Conservation (phyloP, 768 basidiomycete genomes). For the Rhodotorula diobovata region DNA sequence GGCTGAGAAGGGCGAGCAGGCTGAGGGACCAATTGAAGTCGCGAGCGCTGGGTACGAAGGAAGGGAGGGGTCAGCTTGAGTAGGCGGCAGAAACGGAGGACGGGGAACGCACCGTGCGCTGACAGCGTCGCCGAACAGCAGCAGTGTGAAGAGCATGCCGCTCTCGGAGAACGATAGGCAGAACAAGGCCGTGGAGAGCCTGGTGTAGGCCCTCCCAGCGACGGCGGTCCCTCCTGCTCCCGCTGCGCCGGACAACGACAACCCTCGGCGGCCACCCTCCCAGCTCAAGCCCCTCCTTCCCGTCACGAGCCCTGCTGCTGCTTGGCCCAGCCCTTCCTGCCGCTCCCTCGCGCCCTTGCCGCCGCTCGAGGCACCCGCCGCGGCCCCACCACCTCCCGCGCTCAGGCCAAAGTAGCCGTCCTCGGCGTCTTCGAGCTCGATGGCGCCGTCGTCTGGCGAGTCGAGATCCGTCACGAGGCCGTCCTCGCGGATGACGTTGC, state of each 20-base stretch:
- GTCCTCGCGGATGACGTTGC: slow-evolving; percentile 40
- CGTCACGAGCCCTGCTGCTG: no score
- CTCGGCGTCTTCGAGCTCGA: slow-evolving; percentile 27
- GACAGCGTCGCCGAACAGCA: slow-evolving; percentile 41
- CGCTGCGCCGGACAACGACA: background rate
- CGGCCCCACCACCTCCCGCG: background rate
- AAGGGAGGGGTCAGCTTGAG: background rate
- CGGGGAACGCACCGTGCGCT: slow-evolving; percentile 32
- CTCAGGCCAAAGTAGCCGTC: slow-evolving; percentile 8
- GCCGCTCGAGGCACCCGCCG: background rate
- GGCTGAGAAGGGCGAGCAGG: slow-evolving; percentile 37
- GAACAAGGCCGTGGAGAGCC: slow-evolving; percentile 36
- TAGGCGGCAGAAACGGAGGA: no score
- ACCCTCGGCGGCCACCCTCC: background rate
- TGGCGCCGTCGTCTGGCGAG: background rate
- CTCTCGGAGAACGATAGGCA: slow-evolving; percentile 43
- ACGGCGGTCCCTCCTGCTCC: background rate
- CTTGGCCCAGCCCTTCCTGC: no score
- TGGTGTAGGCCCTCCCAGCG: background rate
- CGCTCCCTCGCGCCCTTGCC: no score
- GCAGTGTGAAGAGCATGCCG: slow-evolving; percentile 41
- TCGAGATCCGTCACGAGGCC: slow-evolving; percentile 4
- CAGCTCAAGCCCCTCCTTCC: background rate
- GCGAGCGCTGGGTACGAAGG: slow-evolving; percentile 26
- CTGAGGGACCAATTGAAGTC: slow-evolving; percentile 43